Evolutionary conservation across 345 rosid species (phyloP), one percentile per base, ranked within the genome.

Genomic region (Salix suchowensis): DNA sequence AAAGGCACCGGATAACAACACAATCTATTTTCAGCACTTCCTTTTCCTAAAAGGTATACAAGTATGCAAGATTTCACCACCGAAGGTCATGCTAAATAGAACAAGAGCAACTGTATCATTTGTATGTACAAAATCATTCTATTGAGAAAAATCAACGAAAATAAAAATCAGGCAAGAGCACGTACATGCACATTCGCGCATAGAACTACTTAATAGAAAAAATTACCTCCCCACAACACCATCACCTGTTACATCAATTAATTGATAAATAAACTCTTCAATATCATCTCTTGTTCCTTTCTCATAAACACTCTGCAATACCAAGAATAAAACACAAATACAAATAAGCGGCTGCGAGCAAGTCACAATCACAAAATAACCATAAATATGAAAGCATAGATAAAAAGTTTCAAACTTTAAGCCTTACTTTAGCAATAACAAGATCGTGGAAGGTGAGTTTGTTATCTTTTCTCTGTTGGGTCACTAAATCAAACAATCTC

Each of bases 271-370:
- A 80, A 91, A 95, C 82, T 95, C 93, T 70, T 91, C 93, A 83
- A 91, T 93, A 28, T 95, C 97, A 84, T 88, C 89, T 79, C 81
- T 82, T 14, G 97, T 82, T 77, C 97, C 98, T 81, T 93, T 93
- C 86, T 89, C 96, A 67, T 91, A 95, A 71, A 86, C 80, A 14
- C 90, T 94, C 97, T 93, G 84, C 76, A 78, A 48, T 14, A 58
- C 71, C 73, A 73, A 46, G 66, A 55, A 71, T 54, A 10, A 1
- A 21, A 62, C 5, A 14, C 13, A 28, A 60, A 44, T 12, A 48
- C 7, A 37, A 37, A 64, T 6, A 24, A 39, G 70, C 6, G 3
- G n/a, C 21, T 18, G 19, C 6, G 28, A 32, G n/a, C 68, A 50
- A 18, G 9, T 50, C 21, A 50, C 1, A 6, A 50, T 50, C 58